Evolutionary conservation across 768 basidiomycete genomes (phyloP).

Genomic region (Terana coerulea): DNA sequence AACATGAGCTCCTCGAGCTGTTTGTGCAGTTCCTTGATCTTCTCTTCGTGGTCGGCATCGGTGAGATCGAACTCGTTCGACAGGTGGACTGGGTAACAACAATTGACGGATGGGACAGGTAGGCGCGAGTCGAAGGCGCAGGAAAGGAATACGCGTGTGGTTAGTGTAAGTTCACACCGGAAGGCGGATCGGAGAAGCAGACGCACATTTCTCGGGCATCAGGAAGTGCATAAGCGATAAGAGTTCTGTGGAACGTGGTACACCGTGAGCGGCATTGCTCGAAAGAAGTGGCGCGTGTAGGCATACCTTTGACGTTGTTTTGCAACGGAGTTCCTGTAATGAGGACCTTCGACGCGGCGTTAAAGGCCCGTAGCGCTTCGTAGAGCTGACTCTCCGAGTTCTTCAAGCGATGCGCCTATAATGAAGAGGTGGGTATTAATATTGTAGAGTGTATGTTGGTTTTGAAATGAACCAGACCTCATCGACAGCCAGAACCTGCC

Average conservation of each 20-base stretch:
- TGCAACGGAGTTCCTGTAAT: slow-evolving; percentile 98
- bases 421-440: not conserved
- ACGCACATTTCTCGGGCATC: slow-evolving; percentile 95
- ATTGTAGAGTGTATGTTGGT: slow-evolving; percentile 15
- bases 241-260: slow-evolving; percentile 54
- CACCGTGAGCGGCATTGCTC: slow-evolving; percentile 11
- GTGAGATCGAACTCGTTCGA: slow-evolving; percentile 94
- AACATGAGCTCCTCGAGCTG: slow-evolving; percentile 95
- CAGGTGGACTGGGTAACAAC: slow-evolving; percentile 91
- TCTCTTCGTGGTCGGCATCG: slow-evolving; percentile 88
- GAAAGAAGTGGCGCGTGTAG: slow-evolving; percentile 20
- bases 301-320: slow-evolving; percentile 94
- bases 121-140: not conserved
- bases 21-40: slow-evolving; percentile 93
- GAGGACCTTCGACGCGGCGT: slow-evolving; percentile 86
- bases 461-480: slow-evolving; percentile 50
- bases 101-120: slow-evolving; percentile 4
- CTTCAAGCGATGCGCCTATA: slow-evolving; percentile 96
- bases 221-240: slow-evolving; percentile 98
- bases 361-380: slow-evolving; percentile 87
- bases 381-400: slow-evolving; percentile 97
- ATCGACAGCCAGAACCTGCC: slow-evolving; percentile 95
- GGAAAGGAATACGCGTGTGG: not conserved
- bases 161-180: not conserved
- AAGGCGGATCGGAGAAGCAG: not conserved